These are phyloP conservation scores for Fagopyrum tataricum DNA, from an alignment of 148 eudicot genomes.

Conservation along the genomic window DNA sequence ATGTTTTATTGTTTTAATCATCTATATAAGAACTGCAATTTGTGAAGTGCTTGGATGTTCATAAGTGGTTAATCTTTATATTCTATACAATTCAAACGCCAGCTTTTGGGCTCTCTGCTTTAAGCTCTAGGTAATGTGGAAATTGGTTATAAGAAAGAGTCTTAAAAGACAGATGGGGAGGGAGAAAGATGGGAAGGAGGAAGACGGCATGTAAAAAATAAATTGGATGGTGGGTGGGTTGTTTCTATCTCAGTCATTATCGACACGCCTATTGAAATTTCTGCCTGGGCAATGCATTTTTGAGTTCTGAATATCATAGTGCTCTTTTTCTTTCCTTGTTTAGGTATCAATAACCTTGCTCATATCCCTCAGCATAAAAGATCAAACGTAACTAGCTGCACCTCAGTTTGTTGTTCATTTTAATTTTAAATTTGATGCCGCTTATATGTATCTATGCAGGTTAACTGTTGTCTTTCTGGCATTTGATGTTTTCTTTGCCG, in stretches of 20 bases:
- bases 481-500: conserved; percentile 93
- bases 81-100: neutral
- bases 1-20: neutral
- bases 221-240: neutral
- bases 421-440: neutral
- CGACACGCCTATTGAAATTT: neutral
- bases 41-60: neutral
- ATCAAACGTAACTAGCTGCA: neutral
- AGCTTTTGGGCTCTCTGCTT: neutral
- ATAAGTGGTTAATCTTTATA: neutral
- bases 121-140: neutral
- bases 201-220: too few species aligned
- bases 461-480: conserved; percentile 88
- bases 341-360: neutral
- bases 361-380: neutral
- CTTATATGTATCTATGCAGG: conserved; percentile 42
- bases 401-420: neutral
- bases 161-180: neutral
- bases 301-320: neutral
- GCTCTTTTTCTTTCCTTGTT: neutral
- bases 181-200: neutral
- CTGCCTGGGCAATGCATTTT: neutral
- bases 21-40: conserved; percentile 1
- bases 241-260: neutral
- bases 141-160: neutral